These are phyloP conservation scores for Dionaea muscipula DNA, from an alignment of 179 eudicot genomes.

Conservation along the genomic window DNA sequence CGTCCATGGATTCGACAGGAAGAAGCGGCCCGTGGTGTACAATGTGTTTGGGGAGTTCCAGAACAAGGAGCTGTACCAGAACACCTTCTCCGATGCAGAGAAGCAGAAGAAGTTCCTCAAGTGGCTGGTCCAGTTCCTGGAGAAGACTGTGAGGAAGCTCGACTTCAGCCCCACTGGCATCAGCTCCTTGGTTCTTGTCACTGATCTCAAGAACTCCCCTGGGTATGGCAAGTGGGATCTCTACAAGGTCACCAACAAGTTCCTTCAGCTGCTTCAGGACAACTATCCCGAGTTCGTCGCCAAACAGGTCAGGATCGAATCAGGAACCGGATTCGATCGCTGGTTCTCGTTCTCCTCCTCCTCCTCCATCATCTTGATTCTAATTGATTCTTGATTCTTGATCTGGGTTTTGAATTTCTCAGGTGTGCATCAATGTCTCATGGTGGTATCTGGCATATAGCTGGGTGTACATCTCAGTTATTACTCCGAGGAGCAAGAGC, in stretches of 20 bases:
- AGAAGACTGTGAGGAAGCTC: constrained; percentile 53
- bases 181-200: constrained; percentile 45
- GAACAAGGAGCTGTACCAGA: constrained; percentile 50
- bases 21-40: constrained; percentile 50
- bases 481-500: constrained; percentile 51
- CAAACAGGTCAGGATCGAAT: constrained; percentile 39
- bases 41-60: constrained; percentile 61
- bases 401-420: neutral
- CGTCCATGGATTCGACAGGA: constrained; percentile 40
- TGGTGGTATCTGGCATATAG: constrained; percentile 51
- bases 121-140: constrained; percentile 64
- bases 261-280: constrained; percentile 44
- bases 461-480: constrained; percentile 37
- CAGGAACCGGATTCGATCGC: neutral
- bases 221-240: constrained; percentile 46
- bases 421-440: constrained; percentile 65
- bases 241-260: constrained; percentile 35
- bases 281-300: constrained; percentile 72
- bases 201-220: constrained; percentile 63
- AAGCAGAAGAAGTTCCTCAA: constrained; percentile 41
- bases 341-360: neutral
- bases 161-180: constrained; percentile 59
- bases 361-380: neutral
- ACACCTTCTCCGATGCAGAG: constrained; percentile 52
- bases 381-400: neutral